A percentile compares a stretch with the other conserved stretches of the same genome.
phyloP scores from a whole-genome alignment of 495 filamentous ascomycete species.

The Tetracladium setigerum region DNA sequence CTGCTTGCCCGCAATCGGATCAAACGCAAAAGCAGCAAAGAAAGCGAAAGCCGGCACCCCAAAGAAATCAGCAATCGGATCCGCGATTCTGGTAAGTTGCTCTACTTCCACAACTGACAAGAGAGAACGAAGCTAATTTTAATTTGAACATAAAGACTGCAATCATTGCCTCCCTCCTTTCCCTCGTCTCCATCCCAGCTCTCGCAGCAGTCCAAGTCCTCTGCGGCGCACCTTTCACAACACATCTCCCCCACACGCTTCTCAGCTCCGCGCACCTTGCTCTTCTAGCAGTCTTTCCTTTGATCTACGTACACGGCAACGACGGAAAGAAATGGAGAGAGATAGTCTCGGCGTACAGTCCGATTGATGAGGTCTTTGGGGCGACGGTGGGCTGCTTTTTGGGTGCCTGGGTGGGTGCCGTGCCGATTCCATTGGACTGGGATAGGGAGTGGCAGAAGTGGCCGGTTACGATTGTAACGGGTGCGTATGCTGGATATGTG shows the following conservation, averaged over 20 bases:
- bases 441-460: conserved; percentile 95
- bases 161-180: conserved; percentile 55
- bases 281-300: conserved; percentile 60
- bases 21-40: conserved; percentile 22
- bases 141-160: conserved; percentile 38
- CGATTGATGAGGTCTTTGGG: conserved; percentile 63
- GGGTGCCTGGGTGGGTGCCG: conserved; percentile 69
- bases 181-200: conserved; percentile 45
- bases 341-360: conserved; percentile 45
- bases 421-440: conserved; percentile 96
- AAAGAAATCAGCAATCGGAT: conserved; percentile 33
- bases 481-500: conserved; percentile 61
- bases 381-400: conserved; percentile 53
- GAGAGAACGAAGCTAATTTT: conserved; percentile 6
- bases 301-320: conserved; percentile 81
- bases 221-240: conserved; percentile 85
- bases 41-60: conserved; percentile 32
- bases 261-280: conserved; percentile 77
- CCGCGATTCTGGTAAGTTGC: conserved; percentile 26
- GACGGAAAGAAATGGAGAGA: conserved; percentile 67
- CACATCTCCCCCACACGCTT: conserved; percentile 69
- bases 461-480: conserved; percentile 80
- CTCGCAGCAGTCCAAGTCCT: conserved; percentile 64
- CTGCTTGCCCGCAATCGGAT: conserved; percentile 64
- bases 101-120: neutral